Percentiles rank a stretch among this genome's conserved stretches.
Evolutionary conservation across 352 stramenopile species (phyloP).

Genomic region (Phytophthora macrochlamydospora): DNA sequence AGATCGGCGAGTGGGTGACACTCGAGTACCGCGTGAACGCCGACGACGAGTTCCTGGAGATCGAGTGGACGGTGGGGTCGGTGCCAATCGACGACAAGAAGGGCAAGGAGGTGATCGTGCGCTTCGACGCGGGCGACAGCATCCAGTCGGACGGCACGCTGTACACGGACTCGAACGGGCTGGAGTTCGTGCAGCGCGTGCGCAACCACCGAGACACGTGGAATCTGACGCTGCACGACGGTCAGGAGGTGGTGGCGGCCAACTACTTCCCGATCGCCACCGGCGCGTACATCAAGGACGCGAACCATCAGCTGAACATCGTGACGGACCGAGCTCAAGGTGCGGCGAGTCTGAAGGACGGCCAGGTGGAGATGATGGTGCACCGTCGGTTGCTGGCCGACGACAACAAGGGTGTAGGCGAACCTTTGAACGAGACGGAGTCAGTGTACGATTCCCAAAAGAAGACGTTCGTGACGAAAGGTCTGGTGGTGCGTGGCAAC

Average conservation of each 20-base stretch:
- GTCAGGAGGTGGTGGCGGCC: constrained; percentile 92
- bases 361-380: constrained; percentile 98
- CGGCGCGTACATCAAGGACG: constrained; percentile 93
- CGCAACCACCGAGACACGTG: constrained; percentile 90
- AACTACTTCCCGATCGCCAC: constrained; percentile 99
- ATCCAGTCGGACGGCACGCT: constrained; percentile 59
- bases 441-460: constrained; percentile 66
- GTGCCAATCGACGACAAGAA: constrained; percentile 77
- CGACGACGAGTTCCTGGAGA: constrained; percentile 88
- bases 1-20: constrained; percentile 88
- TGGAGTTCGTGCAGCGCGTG: constrained; percentile 93
- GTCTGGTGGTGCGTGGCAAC: constrained; percentile 69
- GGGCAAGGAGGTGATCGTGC: constrained; percentile 96
- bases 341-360: constrained; percentile 88
- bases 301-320: constrained; percentile 82
- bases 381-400: constrained; percentile 94
- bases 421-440: constrained; percentile 94
- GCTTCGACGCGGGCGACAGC: constrained; percentile 73
- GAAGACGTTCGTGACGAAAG: constrained; percentile 64
- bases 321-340: constrained; percentile 94
- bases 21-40: constrained; percentile 91
- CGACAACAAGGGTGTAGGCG: constrained; percentile 93
- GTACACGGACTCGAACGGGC: constrained; percentile 97
- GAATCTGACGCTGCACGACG: constrained; percentile 87
- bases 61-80: constrained; percentile 93